phyloP scores from a whole-genome alignment of 148 eudicot species.

The Silene uniflora region DNA sequence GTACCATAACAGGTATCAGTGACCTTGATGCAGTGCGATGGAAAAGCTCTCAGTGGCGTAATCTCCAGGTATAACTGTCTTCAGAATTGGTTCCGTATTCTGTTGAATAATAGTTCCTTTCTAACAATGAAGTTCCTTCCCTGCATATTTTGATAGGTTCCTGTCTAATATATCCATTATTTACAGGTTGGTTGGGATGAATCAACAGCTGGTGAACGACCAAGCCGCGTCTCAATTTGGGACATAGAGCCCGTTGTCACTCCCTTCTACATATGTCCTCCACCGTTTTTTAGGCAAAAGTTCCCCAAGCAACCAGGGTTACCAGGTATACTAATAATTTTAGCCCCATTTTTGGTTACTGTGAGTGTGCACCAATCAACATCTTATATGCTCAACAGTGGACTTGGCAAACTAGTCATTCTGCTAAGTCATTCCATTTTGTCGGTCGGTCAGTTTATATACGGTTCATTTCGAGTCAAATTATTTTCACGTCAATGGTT shows the following conservation, averaged over 20 bases:
- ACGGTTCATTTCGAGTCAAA: too few relatives aligned
- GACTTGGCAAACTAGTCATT: too few relatives aligned
- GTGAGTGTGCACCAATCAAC: too few relatives aligned
- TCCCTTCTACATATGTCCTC: conserved; percentile 96
- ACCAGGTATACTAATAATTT: conserved; percentile 45
- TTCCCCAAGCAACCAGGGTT: conserved; percentile 74
- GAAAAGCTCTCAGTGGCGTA: conserved; percentile 97
- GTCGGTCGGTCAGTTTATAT: too few relatives aligned
- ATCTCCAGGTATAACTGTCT: conserved; percentile 58
- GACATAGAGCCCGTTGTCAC: conserved; percentile 94
- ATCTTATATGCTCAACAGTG: too few relatives aligned
- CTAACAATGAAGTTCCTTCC: neutral
- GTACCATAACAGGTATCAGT: conserved; percentile 77
- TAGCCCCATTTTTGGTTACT: too few relatives aligned
- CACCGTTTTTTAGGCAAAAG: conserved; percentile 93
- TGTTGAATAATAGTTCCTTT: neutral
- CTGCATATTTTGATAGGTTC: too few relatives aligned
- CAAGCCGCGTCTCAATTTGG: conserved; percentile 92
- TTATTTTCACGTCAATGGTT: too few relatives aligned
- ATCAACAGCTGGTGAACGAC: conserved; percentile 95
- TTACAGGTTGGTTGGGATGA: conserved; percentile 99
- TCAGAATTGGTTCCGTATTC: neutral
- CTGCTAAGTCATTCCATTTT: too few relatives aligned
- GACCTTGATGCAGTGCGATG: conserved; percentile 83
- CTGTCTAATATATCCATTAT: neutral